phyloP scores from a whole-genome alignment of 208 protist species.

The Acanthamoeba polyphaga region DNA sequence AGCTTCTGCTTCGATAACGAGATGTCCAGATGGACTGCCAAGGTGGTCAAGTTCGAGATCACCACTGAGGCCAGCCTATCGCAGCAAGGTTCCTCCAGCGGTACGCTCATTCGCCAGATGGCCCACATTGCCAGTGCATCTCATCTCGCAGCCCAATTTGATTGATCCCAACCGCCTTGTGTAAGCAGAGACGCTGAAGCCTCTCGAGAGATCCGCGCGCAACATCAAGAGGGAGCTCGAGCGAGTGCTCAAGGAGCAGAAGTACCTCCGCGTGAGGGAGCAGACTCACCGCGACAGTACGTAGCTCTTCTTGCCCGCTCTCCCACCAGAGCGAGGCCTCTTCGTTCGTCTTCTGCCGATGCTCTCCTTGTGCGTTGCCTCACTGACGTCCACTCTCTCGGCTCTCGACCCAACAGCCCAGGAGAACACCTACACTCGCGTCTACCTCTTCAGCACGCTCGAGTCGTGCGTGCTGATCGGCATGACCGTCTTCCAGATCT shows the following conservation, averaged over 20 bases:
- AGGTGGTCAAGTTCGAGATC: conserved; percentile 47
- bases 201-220: neutral
- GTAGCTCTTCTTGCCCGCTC: neutral
- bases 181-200: neutral
- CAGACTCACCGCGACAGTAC: conserved; percentile 46
- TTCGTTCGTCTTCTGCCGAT: neutral
- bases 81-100: neutral
- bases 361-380: neutral
- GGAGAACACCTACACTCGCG: conserved; percentile 63
- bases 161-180: neutral
- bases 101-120: neutral
- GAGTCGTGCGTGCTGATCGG: conserved; percentile 46
- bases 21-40: conserved; percentile 45
- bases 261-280: conserved; percentile 40
- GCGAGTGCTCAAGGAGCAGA: conserved; percentile 19
- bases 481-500: conserved; percentile 63
- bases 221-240: conserved; percentile 29
- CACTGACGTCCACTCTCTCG: neutral
- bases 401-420: conserved; percentile 44
- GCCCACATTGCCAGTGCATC: neutral
- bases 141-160: too few relatives aligned
- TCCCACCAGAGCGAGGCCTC: neutral
- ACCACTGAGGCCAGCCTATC: neutral
- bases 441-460: conserved; percentile 67
- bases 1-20: conserved; percentile 55